Base-by-base conservation (phyloP, 257 asterid species). In the Mitragyna speciosa region DNA sequence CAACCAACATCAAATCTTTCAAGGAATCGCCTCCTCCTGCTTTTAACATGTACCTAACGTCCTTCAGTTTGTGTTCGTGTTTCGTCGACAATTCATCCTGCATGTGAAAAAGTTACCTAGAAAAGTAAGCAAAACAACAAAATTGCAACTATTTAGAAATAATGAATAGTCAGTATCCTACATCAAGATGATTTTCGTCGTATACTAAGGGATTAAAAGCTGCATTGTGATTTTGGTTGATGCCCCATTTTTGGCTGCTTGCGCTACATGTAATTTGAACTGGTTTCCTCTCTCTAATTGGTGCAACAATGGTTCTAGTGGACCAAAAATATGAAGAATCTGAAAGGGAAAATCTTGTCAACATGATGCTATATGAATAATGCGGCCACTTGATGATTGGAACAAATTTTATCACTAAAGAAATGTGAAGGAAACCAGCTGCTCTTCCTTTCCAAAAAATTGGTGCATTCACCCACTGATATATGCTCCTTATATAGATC, bases 41-140 rank as follows among this genome's bases (percentile, higher is more conserved):
- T 54, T 24, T 59, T 24, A 89, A 61, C 36, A 43, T 47, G 16
- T 58, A 30, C 76, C 74, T 78, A 1, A 83, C 56, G 12, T 87
- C 82, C 64, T 75, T 77, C 12, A 87, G 28, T 39, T 76, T 69
- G 41, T 31, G 45, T 22, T 36, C 79, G 8, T 41, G 78, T 59
- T 75, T 80, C 36, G 4, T n/a, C 17, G 48, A 49, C 12, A 81
- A 33, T 39, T 80, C 72, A 63, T 75, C 86, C 90, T 87, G 85
- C 76, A 81, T 12, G 43, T 31, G 36, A 67, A 19, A 7, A n/a
- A 5, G 24, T 12, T n/a, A 9, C 39, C 11, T 47, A 11, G n/a
- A n/a, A n/a, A 6, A 24, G 11, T 24, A 24, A 6, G 15, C 6
- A 24, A 61, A 63, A 26, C 1, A 10, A 10, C n/a, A 9, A 9